A percentile compares a stretch with the other conserved stretches of the same genome.
These are phyloP conservation scores for Cairneyella variabilis DNA, from an alignment of 495 filamentous ascomycete species.

Conservation along the genomic window DNA sequence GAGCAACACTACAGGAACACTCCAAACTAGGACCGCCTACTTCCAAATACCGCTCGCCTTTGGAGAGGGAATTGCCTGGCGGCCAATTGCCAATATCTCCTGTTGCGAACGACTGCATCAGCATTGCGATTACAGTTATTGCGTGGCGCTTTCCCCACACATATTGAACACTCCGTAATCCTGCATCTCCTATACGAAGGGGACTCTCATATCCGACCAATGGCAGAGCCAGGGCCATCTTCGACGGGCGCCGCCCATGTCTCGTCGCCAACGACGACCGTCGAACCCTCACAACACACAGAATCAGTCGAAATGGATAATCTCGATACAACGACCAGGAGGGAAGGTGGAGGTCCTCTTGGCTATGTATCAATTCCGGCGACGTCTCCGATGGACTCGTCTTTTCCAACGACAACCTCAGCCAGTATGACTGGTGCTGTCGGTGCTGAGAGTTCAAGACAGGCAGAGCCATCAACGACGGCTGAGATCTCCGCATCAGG, in stretches of 20 bases:
- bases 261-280: neutral
- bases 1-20: too few species aligned
- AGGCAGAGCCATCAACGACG: neutral
- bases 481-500: neutral
- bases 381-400: neutral
- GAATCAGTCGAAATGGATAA: neutral
- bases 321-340: neutral
- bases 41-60: too few species aligned
- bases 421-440: neutral
- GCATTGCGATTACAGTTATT: too few species aligned
- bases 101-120: too few species aligned
- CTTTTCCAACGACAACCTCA: neutral
- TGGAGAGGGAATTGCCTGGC: too few species aligned
- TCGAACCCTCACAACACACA: neutral
- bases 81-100: too few species aligned
- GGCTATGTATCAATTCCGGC: neutral
- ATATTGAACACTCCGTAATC: neutral
- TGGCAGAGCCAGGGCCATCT: neutral
- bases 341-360: neutral
- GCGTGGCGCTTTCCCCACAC: too few species aligned
- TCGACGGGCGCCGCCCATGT: neutral
- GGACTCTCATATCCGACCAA: neutral
- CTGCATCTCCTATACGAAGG: neutral
- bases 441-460: too few species aligned
- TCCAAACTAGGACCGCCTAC: too few species aligned